Base-by-base conservation (phyloP, 2,329 filamentous ascomycete genomes). In the Raffaelea arxii region DNA sequence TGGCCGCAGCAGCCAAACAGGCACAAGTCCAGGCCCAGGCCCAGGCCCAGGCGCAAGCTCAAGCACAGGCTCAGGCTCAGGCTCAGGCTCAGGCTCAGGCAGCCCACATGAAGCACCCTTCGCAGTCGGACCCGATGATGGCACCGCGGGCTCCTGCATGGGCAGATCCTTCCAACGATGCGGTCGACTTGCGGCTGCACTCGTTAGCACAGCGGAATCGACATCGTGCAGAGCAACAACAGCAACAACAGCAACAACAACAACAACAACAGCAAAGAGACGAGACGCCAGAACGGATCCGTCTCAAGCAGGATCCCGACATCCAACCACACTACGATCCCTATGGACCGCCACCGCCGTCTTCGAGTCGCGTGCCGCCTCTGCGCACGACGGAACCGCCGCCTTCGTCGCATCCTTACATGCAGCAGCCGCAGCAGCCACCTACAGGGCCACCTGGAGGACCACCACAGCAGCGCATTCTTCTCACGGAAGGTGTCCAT, bases 161-260 rank as follows among this genome's bases (percentile, higher is more conserved):
- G 51, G 49, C 44, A 12, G 45, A 46, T 21, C 6, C 47, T 5
- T 27, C 30, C 3, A 48, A 25, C 43, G 53, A 53, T 9, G 47
- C 45, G 3, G 51, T 54, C 11, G 53, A 55, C 25, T 47, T 58
- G 39, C 58, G 64, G 51, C 53, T 59, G 46, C 58, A 69, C 45
- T 46, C 59, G 53, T 58, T 66, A 49, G 53, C 57, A n/a, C 61
- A 59, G 30, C 58, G 60, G 32, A 58, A 58, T 30, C 55, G 56
- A 14, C 58, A 60, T 39, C 44, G 61, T 21, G 38, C 41, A 19
- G 60, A 65, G 46, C 21, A 56, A 30, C 51, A 55, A 36, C 56
- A 54, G 37, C 56, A 43, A 49, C 55, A 43, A 6, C 36, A 43
- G 41, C 43, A 22, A 25, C 41, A 42, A 19, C 47, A 22, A 11